These are phyloP conservation scores for Yarrowia sp. DNA, from an alignment of 805 yeast genomes.

Conservation along the genomic window DNA sequence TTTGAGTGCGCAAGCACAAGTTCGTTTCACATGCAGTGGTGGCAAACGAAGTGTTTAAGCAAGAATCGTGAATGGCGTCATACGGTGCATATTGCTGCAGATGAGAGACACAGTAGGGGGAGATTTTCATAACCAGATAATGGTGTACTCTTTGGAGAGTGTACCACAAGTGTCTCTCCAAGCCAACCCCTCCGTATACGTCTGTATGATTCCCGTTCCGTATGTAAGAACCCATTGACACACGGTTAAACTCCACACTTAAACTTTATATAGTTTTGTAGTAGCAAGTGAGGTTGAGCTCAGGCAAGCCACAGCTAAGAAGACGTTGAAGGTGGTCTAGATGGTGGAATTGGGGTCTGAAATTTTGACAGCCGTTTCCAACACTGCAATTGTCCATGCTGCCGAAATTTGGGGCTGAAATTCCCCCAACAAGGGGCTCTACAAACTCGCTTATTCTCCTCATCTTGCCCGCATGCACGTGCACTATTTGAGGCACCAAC, in stretches of 20 bases:
- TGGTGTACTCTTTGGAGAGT: too few species aligned
- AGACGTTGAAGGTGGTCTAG: too few species aligned
- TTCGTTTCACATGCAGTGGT: slow-evolving; percentile 17
- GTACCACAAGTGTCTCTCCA: neutral
- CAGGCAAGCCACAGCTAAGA: neutral
- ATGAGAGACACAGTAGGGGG: neutral
- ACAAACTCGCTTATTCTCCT: neutral
- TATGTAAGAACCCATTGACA: neutral
- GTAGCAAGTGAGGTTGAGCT: slow-evolving; percentile 4
- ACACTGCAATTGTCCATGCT: neutral
- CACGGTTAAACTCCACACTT: slow-evolving; percentile 1
- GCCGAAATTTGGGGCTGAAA: neutral
- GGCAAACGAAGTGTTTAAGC: neutral
- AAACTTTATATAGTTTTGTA: neutral
- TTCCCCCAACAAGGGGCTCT: neutral
- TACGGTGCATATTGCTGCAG: neutral
- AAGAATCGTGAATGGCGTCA: neutral
- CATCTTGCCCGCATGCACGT: slow-evolving; percentile 22
- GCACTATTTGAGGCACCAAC: slow-evolving; percentile 14
- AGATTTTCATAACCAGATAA: too few species aligned
- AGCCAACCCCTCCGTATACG: neutral
- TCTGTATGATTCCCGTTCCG: neutral
- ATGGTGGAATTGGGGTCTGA: neutral
- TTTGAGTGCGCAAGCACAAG: neutral
- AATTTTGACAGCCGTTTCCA: neutral